phyloP scores from a whole-genome alignment of 2,329 filamentous ascomycete species.

The Aspergillus neoniger region DNA sequence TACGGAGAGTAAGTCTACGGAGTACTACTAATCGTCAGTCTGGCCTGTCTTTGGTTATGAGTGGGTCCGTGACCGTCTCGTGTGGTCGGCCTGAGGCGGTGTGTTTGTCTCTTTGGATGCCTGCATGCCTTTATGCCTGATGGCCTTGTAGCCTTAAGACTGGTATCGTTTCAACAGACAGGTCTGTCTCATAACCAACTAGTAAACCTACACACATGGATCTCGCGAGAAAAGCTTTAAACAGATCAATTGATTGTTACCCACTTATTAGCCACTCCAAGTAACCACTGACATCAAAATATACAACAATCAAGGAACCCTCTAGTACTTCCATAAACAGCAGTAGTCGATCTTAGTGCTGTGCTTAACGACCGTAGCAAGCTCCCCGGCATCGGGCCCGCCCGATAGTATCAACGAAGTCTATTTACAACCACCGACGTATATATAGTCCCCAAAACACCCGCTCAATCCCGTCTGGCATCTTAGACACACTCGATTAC shows the following conservation, averaged over 20 bases:
- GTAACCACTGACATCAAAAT: too few species aligned
- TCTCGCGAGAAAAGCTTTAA: not conserved
- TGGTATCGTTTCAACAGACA: not conserved
- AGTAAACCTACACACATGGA: too few species aligned
- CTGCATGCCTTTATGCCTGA: constrained; percentile 7
- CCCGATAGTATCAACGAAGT: constrained; percentile 14
- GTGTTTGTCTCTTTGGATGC: not conserved
- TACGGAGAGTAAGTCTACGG: too few species aligned
- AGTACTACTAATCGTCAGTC: too few species aligned
- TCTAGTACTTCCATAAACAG: too few species aligned
- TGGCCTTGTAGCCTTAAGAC: not conserved
- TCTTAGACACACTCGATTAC: not conserved
- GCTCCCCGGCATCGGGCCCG: constrained; percentile 22
- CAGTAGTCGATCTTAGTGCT: too few species aligned
- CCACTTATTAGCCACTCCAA: too few species aligned
- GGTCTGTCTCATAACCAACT: too few species aligned
- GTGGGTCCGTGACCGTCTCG: not conserved
- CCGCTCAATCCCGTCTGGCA: not conserved
- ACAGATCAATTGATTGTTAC: not conserved
- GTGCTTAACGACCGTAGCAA: not conserved
- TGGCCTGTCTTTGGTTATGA: not conserved
- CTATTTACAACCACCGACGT: not conserved
- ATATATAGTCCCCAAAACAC: not conserved
- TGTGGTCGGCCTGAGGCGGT: not conserved
- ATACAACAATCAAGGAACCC: too few species aligned